Evolutionary conservation across 1,139 yeast genomes (phyloP), one percentile per base, ranked within the genome.

Genomic region (Kodamaea plutei): DNA sequence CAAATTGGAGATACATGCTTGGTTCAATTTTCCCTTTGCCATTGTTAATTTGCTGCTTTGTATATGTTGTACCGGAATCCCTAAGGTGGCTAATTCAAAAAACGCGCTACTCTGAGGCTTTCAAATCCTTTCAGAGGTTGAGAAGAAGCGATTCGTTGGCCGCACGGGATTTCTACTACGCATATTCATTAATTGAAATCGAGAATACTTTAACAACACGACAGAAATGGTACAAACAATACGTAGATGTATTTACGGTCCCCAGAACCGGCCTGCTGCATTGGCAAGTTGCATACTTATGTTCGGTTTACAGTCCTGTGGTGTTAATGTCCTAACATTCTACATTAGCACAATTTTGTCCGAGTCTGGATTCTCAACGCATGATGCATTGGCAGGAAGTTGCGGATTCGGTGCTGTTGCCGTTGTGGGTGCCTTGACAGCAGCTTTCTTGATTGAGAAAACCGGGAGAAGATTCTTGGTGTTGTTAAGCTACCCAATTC

Each of bases 11-110:
- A 32, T 37, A 56, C 30, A 59, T 59, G 64, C 47, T 59, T 28
- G 64, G 59, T 6, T 50, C 62, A 2, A 55, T 62, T 2, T 38
- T 45, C 25, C 55, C 57, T 11, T 52, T 61, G 0, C 63, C 65
- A 5, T 19, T 48, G n/a, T 34, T 24, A 5, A 14, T 24, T 9
- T 24, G 26, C 11, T 10, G 15, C 47, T 25, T 49, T 44, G 6
- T 33, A 41, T 26, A 28, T 34, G 6, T 41, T 29, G 59, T 76
- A 12, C 83, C 84, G 1, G 84, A 77, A 44, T 69, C 79, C 4
- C 84, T 84, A 2, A 56, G 83, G 34, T 75, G 65, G 63, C 53
- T 73, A 18, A 58, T 73, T 8, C 51, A 64, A 12, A 55, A 56
- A 17, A 66, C 64, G 4, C 48, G 61, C 21, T 39, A 52, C n/a